These are phyloP conservation scores for Talaromyces thailandensis DNA, from an alignment of 495 filamentous ascomycete genomes.

Conservation along the genomic window DNA sequence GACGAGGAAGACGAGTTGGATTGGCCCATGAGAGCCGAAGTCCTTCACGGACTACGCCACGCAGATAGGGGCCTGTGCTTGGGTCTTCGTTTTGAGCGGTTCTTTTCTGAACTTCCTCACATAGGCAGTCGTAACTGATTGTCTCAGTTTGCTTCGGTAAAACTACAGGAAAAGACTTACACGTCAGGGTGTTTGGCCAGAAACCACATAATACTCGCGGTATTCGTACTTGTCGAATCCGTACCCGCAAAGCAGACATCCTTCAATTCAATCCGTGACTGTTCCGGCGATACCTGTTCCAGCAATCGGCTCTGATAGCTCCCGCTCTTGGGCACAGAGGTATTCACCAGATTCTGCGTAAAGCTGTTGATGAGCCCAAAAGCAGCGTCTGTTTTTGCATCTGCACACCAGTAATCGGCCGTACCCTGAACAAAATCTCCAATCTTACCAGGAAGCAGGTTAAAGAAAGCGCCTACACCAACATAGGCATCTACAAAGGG, in stretches of 20 bases:
- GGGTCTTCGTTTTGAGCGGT: conserved; percentile 17
- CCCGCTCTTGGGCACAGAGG: conserved; percentile 13
- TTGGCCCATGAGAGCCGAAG: conserved; percentile 40
- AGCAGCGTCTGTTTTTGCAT: conserved; percentile 16
- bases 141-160: background rate
- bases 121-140: conserved; percentile 25
- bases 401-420: conserved; percentile 16
- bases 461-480: conserved; percentile 40
- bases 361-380: conserved; percentile 30
- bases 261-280: conserved; percentile 37
- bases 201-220: conserved; percentile 33
- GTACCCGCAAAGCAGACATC: conserved; percentile 28
- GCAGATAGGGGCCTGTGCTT: conserved; percentile 27
- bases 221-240: conserved; percentile 37
- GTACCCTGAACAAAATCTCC: conserved; percentile 26
- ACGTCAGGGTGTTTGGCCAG: conserved; percentile 29
- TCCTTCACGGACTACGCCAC: conserved; percentile 33
- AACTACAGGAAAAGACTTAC: conserved; percentile 16
- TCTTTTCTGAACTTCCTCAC: conserved; percentile 20
- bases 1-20: conserved; percentile 37
- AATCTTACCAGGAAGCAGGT: conserved; percentile 22
- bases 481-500: conserved; percentile 38
- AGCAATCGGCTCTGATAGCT: conserved; percentile 42
- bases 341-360: conserved; percentile 22
- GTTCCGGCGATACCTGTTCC: conserved; percentile 23